Conservation (phyloP, 352 stramenopile species). For the Phytophthora tentaculata region DNA sequence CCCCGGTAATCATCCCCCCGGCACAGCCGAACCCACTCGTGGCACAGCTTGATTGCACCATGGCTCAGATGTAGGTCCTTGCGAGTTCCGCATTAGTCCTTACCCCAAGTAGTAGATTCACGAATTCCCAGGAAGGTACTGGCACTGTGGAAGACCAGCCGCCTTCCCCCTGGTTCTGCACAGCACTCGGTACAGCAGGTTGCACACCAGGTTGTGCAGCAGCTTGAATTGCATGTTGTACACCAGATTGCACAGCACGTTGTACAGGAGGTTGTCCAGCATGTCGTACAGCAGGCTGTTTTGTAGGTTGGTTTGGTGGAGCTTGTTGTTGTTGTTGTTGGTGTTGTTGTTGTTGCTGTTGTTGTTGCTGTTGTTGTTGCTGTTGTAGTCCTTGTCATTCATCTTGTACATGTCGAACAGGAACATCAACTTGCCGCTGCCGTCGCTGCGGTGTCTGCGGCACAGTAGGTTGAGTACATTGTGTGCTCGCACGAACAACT, state of each 20-base stretch:
- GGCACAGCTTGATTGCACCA: background rate
- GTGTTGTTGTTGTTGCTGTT: background rate
- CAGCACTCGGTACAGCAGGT: background rate
- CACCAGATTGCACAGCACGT: no score
- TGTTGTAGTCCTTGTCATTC: background rate
- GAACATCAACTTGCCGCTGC: background rate
- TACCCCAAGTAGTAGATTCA: background rate
- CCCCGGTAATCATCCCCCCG: background rate
- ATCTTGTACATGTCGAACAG: background rate
- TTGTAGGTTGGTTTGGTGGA: no score
- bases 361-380: background rate
- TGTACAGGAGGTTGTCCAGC: no score
- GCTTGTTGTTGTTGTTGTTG: no score
- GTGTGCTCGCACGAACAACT: background rate
- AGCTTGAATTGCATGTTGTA: no score
- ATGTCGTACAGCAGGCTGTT: no score
- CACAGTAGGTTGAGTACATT: background rate
- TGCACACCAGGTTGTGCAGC: background rate
- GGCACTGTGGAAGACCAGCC: background rate
- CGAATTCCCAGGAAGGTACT: background rate
- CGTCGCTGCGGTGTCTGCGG: background rate
- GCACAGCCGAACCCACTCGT: background rate
- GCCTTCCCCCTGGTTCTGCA: conserved; percentile 1
- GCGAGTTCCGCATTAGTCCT: background rate
- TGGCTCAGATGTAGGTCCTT: background rate